These are phyloP conservation scores for Cyanidiococcus yangmingshanensis DNA, from an alignment of 23 red algal species.

Conservation along the genomic window DNA sequence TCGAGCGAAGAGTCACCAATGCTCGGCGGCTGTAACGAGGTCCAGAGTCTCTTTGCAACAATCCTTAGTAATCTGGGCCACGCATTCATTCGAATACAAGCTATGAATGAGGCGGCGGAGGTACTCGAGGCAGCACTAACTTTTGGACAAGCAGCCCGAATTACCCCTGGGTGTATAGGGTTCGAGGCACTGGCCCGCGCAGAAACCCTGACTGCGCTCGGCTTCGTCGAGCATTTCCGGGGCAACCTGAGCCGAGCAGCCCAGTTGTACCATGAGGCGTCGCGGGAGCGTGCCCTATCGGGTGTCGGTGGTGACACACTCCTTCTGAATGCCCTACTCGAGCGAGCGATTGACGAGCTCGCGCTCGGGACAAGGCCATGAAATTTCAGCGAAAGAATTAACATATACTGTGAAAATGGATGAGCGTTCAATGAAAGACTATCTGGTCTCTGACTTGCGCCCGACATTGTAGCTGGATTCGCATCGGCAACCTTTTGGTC, in stretches of 20 bases:
- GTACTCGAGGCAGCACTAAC: not conserved
- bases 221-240: not conserved
- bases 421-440: no score
- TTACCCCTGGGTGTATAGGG: not conserved
- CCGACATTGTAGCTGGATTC: no score
- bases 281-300: not conserved
- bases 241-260: not conserved
- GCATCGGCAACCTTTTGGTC: no score
- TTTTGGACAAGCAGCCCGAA: not conserved
- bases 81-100: not conserved
- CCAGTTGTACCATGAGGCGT: not conserved
- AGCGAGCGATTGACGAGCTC: constrained; percentile 1
- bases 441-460: no score
- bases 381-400: no score
- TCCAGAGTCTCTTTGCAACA: not conserved
- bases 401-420: no score
- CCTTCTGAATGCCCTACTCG: not conserved
- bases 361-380: not conserved
- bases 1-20: not conserved
- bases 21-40: not conserved
- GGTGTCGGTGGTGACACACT: not conserved
- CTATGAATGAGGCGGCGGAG: not conserved
- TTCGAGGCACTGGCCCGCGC: not conserved
- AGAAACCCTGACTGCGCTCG: constrained; percentile 1
- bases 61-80: not conserved